These are phyloP conservation scores for Leccinum ochraceum DNA, from an alignment of 768 basidiomycete species.

Conservation along the genomic window DNA sequence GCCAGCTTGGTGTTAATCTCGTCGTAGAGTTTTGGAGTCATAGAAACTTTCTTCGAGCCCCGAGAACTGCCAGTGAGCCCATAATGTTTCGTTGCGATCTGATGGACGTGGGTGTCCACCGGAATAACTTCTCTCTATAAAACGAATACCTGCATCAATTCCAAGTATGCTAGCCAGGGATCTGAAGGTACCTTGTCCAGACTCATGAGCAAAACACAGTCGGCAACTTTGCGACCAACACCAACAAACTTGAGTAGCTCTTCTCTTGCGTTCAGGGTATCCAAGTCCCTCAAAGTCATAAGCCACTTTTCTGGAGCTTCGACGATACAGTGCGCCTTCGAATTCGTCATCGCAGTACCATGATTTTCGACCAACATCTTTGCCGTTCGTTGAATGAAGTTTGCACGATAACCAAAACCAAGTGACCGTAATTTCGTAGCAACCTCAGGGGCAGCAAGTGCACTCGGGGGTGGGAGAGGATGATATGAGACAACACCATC, in stretches of 20 bases:
- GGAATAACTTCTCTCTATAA: slow-evolving; percentile 83
- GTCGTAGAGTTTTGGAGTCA: slow-evolving; percentile 79
- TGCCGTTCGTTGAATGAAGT: slow-evolving; percentile 84
- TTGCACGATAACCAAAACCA: slow-evolving; percentile 95
- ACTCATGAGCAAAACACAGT: slow-evolving; percentile 92
- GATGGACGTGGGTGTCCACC: slow-evolving; percentile 94
- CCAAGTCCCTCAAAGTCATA: slow-evolving; percentile 45
- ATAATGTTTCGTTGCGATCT: slow-evolving; percentile 83
- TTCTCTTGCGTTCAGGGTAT: slow-evolving; percentile 62
- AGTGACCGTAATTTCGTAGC: slow-evolving; percentile 68
- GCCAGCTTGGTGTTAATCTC: slow-evolving; percentile 63
- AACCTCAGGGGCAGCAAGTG: slow-evolving; percentile 58
- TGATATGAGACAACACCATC: slow-evolving; percentile 52
- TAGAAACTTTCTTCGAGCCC: slow-evolving; percentile 47
- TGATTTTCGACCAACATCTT: slow-evolving; percentile 69
- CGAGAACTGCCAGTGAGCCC: slow-evolving; percentile 49
- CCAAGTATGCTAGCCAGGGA: not conserved
- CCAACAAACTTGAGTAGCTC: slow-evolving; percentile 83
- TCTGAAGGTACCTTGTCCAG: slow-evolving; percentile 70
- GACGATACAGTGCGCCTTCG: not conserved
- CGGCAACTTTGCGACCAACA: slow-evolving; percentile 95
- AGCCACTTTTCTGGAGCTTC: slow-evolving; percentile 68
- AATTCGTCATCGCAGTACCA: slow-evolving; percentile 19
- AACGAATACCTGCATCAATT: slow-evolving; percentile 5
- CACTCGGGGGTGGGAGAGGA: slow-evolving; percentile 82